Conservation (phyloP, 2,329 filamentous ascomycete genomes). For the Akanthomyces uredinophilus region DNA sequence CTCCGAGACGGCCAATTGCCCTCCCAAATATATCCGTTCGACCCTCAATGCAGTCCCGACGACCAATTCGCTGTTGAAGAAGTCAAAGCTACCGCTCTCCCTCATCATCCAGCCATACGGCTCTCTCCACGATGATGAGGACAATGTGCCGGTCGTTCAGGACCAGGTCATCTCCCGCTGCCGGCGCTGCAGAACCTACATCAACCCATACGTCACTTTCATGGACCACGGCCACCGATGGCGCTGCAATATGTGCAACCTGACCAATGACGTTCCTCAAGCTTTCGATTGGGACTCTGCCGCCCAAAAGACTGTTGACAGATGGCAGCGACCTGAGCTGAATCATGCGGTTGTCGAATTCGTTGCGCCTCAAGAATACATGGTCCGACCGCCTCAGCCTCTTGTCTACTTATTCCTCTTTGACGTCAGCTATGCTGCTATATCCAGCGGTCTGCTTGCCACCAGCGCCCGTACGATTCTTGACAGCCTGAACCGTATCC, state of each 20-base stretch:
- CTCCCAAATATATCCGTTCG: constrained; percentile 89
- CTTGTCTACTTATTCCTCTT: constrained; percentile 94
- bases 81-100: constrained; percentile 91
- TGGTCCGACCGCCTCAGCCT: constrained; percentile 95
- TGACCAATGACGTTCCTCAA: constrained; percentile 98
- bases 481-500: constrained; percentile 92
- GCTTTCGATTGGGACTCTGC: constrained; percentile 97
- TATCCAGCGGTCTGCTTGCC: constrained; percentile 84
- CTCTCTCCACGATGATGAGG: constrained; percentile 86
- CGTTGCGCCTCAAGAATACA: constrained; percentile 97
- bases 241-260: constrained; percentile 99
- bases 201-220: constrained; percentile 96
- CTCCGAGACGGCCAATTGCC: constrained; percentile 85
- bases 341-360: constrained; percentile 98
- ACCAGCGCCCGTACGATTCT: constrained; percentile 90
- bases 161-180: constrained; percentile 97
- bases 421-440: constrained; percentile 86
- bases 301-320: constrained; percentile 82
- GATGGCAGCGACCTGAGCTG: constrained; percentile 86
- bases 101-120: constrained; percentile 95
- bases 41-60: constrained; percentile 92
- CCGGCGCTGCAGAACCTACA: constrained; percentile 91
- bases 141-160: constrained; percentile 83
- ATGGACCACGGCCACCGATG: constrained; percentile 95
- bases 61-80: constrained; percentile 88